Percentiles rank a stretch among this genome's conserved stretches.
phyloP scores from a whole-genome alignment of 495 filamentous ascomycete genomes.

The Trichoderma gamsii region DNA sequence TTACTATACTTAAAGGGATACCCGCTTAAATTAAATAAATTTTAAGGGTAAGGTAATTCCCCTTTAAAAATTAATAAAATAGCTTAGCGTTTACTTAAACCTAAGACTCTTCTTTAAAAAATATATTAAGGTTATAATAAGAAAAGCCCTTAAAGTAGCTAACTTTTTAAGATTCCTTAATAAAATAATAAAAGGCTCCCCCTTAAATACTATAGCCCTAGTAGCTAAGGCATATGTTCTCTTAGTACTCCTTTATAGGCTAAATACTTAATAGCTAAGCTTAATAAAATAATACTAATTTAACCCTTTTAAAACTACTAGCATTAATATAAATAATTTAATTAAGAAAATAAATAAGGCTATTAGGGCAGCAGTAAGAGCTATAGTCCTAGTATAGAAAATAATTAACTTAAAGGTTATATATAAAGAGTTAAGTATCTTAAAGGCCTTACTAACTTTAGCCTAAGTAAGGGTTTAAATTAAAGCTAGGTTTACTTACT shows the following conservation, averaged over 20 bases:
- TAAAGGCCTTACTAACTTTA: neutral
- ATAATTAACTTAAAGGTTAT: neutral
- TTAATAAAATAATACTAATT: neutral
- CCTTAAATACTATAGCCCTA: neutral
- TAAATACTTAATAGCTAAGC: neutral
- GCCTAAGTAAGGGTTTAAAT: neutral
- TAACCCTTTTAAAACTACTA: neutral
- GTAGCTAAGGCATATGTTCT: neutral
- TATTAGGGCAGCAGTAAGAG: neutral
- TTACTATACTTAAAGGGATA: neutral
- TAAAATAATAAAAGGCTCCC: neutral
- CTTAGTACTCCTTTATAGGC: neutral
- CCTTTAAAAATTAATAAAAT: slow-evolving; percentile 19
- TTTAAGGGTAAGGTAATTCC: neutral
- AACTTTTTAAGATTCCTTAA: neutral
- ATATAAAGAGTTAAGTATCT: neutral
- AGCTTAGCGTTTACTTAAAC: neutral
- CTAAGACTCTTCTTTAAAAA: slow-evolving; percentile 22
- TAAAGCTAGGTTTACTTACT: neutral
- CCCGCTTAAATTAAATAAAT: neutral
- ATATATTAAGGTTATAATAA: slow-evolving; percentile 16
- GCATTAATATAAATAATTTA: neutral
- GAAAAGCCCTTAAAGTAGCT: neutral
- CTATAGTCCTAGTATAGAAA: neutral
- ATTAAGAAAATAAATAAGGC: slow-evolving; percentile 4